Conservation (phyloP, 805 yeast genomes). For the Candida insectorum region DNA sequence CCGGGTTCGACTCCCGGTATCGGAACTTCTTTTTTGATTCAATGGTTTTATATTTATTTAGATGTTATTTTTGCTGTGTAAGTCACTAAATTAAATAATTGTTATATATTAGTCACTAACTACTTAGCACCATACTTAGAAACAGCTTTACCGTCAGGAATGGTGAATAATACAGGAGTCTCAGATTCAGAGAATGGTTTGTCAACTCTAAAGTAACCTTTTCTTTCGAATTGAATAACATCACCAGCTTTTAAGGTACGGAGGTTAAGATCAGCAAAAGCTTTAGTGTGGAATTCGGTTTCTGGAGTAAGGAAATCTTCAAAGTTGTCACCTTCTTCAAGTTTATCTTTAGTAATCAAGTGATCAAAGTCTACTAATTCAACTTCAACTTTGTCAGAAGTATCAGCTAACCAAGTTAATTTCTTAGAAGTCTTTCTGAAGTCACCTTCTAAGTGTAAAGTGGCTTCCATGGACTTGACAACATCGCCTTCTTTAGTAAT, state of each 20-base stretch:
- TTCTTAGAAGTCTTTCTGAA: slow-evolving; percentile 95
- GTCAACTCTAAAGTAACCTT: slow-evolving; percentile 91
- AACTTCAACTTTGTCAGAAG: slow-evolving; percentile 66
- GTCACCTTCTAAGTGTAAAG: slow-evolving; percentile 89
- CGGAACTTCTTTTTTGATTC: slow-evolving; percentile 47
- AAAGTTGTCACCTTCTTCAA: slow-evolving; percentile 91
- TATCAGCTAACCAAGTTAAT: slow-evolving; percentile 89
- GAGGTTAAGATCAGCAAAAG: slow-evolving; percentile 78
- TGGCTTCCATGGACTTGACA: slow-evolving; percentile 67
- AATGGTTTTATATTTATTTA: neutral
- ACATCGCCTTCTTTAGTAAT: slow-evolving; percentile 56
- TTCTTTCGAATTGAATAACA: slow-evolving; percentile 91
- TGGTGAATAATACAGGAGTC: slow-evolving; percentile 79
- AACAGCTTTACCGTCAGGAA: slow-evolving; percentile 85
- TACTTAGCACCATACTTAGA: slow-evolving; percentile 34
- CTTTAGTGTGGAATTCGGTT: slow-evolving; percentile 79
- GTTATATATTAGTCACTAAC: slow-evolving; percentile 11
- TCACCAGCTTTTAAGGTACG: slow-evolving; percentile 78
- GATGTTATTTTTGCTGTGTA: neutral
- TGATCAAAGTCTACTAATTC: slow-evolving; percentile 92
- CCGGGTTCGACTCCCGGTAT: slow-evolving; percentile 88
- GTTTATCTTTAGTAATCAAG: slow-evolving; percentile 88
- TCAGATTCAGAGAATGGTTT: slow-evolving; percentile 51
- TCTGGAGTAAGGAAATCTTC: slow-evolving; percentile 87
- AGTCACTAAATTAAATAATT: neutral